Conservation (phyloP, 2,329 filamentous ascomycete genomes). For the Ophiobolus disseminans region DNA sequence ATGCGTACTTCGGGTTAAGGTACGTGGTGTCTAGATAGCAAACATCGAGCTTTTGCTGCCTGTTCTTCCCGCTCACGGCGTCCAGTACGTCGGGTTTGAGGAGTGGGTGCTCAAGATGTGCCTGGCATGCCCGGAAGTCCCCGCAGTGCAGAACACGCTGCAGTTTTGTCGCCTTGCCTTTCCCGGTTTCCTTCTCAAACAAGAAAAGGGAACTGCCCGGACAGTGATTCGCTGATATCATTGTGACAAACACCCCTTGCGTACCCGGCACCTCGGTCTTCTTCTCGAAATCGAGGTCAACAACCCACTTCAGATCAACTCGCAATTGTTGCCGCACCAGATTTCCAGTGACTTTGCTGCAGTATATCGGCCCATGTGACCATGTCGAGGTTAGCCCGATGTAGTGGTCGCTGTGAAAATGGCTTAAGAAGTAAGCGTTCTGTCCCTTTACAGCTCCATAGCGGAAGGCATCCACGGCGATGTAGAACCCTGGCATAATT, state of each 20-base stretch:
- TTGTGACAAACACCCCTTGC: slow-evolving; percentile 83
- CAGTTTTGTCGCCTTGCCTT: slow-evolving; percentile 64
- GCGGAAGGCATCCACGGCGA: slow-evolving; percentile 94
- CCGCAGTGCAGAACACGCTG: slow-evolving; percentile 93
- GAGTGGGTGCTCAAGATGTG: slow-evolving; percentile 81
- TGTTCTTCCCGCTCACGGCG: slow-evolving; percentile 70
- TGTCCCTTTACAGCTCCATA: slow-evolving; percentile 94
- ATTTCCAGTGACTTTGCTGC: slow-evolving; percentile 89
- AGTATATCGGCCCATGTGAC: slow-evolving; percentile 95
- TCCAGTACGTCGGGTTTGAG: slow-evolving; percentile 78
- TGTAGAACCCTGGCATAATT: slow-evolving; percentile 89
- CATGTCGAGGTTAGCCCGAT: slow-evolving; percentile 87
- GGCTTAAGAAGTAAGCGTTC: slow-evolving; percentile 93
- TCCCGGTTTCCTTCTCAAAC: slow-evolving; percentile 79
- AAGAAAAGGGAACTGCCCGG: slow-evolving; percentile 93
- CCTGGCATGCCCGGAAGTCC: slow-evolving; percentile 89
- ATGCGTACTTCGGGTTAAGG: slow-evolving; percentile 92
- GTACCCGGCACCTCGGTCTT: slow-evolving; percentile 81
- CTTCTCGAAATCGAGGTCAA: slow-evolving; percentile 84
- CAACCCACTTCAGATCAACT: slow-evolving; percentile 84
- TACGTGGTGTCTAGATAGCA: slow-evolving; percentile 99
- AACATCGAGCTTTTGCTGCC: slow-evolving; percentile 87
- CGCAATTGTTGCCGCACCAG: slow-evolving; percentile 84
- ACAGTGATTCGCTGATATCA: slow-evolving; percentile 97
- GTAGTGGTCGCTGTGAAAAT: slow-evolving; percentile 98